Evolutionary conservation across 129 eudicot genomes (phyloP).

Genomic region (Artemisia argyi): DNA sequence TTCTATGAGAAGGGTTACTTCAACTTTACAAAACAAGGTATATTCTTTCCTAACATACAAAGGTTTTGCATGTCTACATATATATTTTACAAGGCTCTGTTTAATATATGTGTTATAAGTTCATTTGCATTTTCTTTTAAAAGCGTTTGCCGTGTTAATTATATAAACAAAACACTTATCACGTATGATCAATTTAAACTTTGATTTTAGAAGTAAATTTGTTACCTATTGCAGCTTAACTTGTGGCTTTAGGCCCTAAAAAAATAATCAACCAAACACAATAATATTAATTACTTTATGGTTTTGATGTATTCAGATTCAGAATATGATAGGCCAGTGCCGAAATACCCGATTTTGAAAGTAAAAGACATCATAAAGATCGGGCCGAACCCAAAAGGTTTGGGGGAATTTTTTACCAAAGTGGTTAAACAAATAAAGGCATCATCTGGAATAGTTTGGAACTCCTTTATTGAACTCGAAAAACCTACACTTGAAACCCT

Average conservation of each 20-base stretch:
- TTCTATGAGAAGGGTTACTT: background rate
- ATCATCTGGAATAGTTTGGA: slow-evolving; percentile 28
- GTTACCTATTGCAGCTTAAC: background rate
- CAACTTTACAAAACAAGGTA: background rate
- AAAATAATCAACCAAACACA: background rate
- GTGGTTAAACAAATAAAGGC: slow-evolving; percentile 7
- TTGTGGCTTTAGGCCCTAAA: background rate
- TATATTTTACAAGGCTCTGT: background rate
- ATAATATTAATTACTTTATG: background rate
- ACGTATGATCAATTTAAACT: too few relatives aligned
- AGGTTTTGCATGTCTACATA: background rate
- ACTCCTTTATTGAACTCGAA: slow-evolving; percentile 35
- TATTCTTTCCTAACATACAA: background rate
- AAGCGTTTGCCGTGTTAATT: too few relatives aligned
- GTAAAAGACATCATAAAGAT: slow-evolving; percentile 14
- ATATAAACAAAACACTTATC: too few relatives aligned
- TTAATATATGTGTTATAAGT: too few relatives aligned
- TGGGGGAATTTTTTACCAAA: background rate
- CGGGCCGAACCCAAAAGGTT: background rate
- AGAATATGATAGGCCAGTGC: background rate
- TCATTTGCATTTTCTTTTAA: too few relatives aligned
- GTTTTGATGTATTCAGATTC: background rate
- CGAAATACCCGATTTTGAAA: background rate
- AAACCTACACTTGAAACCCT: slow-evolving; percentile 14
- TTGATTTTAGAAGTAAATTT: too few relatives aligned